Evolutionary conservation across 257 asterid genomes (phyloP).

Genomic region (Solanum piurae): DNA sequence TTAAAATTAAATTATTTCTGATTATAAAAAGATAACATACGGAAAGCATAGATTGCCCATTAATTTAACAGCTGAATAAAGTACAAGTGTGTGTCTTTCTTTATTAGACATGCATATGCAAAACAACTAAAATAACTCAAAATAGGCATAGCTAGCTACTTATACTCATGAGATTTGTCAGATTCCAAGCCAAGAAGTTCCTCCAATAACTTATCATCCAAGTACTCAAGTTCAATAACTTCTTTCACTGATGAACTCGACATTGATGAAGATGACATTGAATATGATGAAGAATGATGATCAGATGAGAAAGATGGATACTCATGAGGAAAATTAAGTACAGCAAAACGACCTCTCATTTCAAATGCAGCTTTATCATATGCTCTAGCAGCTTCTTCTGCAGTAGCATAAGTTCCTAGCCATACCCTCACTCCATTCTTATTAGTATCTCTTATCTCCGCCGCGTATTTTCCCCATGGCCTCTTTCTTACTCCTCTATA

Average conservation of each 20-base stretch:
- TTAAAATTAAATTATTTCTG: too few relatives aligned
- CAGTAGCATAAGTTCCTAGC: constrained; percentile 64
- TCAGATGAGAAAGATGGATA: constrained; percentile 17
- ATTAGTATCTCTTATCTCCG: constrained; percentile 56
- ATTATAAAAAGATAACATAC: too few relatives aligned
- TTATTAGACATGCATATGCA: not conserved
- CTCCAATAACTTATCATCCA: constrained; percentile 23
- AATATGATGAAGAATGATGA: not conserved
- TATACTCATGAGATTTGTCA: not conserved
- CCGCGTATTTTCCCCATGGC: constrained; percentile 77
- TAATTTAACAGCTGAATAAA: not conserved
- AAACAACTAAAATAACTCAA: not conserved
- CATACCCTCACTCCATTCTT: constrained; percentile 46
- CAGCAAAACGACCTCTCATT: constrained; percentile 49
- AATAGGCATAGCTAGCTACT: not conserved
- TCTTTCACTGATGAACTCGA: not conserved
- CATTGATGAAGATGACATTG: not conserved
- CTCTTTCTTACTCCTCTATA: constrained; percentile 61
- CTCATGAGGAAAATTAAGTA: constrained; percentile 62
- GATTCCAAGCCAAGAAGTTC: constrained; percentile 12
- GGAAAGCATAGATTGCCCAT: not conserved
- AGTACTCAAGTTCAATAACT: constrained; percentile 19
- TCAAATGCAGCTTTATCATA: constrained; percentile 53
- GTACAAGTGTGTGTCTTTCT: not conserved
- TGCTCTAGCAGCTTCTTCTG: constrained; percentile 70